phyloP scores from a whole-genome alignment of 2,329 filamentous ascomycete species.

The Grosmannia clavigera region DNA sequence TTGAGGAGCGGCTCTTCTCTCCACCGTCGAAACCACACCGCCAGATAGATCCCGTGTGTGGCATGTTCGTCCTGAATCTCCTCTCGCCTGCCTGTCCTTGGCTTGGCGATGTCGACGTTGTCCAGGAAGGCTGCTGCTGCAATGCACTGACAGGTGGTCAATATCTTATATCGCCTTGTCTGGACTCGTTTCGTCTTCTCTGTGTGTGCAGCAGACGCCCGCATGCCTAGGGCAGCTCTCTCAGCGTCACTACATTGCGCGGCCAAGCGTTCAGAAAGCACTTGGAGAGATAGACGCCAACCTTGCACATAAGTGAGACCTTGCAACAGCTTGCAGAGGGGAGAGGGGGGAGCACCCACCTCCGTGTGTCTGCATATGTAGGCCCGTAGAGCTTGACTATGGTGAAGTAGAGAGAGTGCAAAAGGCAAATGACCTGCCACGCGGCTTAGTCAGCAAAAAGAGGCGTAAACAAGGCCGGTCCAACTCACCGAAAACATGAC shows the following conservation, averaged over 20 bases:
- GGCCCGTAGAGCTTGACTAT: slow-evolving; percentile 21
- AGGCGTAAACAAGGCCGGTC: neutral
- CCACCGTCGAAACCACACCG: neutral
- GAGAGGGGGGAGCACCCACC: slow-evolving; percentile 23
- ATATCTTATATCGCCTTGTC: neutral
- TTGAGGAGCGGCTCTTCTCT: neutral
- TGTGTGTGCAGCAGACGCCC: neutral
- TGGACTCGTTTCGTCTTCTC: too few relatives aligned
- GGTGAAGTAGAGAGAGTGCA: slow-evolving; percentile 8
- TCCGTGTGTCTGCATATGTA: slow-evolving; percentile 39
- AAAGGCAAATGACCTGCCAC: slow-evolving; percentile 1
- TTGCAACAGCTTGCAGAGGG: neutral
- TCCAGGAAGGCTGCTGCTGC: slow-evolving; percentile 18
- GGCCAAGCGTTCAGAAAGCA: slow-evolving; percentile 49
- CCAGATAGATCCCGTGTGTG: slow-evolving; percentile 4
- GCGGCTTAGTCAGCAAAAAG: neutral
- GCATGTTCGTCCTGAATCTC: neutral
- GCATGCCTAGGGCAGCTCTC: neutral
- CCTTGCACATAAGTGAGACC: slow-evolving; percentile 13
- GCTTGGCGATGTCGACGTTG: slow-evolving; percentile 20
- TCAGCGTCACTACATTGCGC: slow-evolving; percentile 21
- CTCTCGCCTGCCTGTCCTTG: slow-evolving; percentile 4
- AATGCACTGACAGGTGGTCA: slow-evolving; percentile 12
- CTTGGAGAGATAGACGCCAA: slow-evolving; percentile 44
- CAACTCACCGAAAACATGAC: slow-evolving; percentile 26